Conservation (phyloP, 108 stramenopile species). For the Discostella pseudostelligera region DNA sequence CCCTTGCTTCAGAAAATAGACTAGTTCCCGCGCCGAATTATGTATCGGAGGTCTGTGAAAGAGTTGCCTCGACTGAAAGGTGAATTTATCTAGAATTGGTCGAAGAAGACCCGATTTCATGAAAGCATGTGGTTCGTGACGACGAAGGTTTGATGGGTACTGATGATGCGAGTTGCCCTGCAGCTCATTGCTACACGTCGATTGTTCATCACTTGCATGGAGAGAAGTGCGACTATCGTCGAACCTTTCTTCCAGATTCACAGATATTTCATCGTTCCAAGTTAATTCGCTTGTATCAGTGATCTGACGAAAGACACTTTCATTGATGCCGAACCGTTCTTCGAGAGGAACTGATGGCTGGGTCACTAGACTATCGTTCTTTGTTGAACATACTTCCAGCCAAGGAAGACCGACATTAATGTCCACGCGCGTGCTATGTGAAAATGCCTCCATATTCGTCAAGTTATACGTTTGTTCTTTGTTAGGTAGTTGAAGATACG, state of each 20-base stretch:
- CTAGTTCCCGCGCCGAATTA: slow-evolving; percentile 40
- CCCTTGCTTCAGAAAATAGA: slow-evolving; percentile 37
- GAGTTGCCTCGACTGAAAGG: slow-evolving; percentile 47
- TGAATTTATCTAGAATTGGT: slow-evolving; percentile 48
- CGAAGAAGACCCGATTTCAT: slow-evolving; percentile 25
- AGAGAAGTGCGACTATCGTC: background rate
- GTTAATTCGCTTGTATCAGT: background rate
- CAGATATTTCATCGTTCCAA: background rate
- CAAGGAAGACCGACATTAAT: slow-evolving; percentile 50
- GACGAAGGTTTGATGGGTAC: slow-evolving; percentile 37
- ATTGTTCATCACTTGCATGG: slow-evolving; percentile 4
- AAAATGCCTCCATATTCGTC: slow-evolving; percentile 42
- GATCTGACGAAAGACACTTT: background rate
- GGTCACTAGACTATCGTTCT: background rate
- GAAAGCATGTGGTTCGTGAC: slow-evolving; percentile 48
- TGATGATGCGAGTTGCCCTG: too few relatives aligned
- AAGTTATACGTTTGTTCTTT: slow-evolving; percentile 33
- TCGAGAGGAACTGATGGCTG: slow-evolving; percentile 7
- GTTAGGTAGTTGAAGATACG: background rate
- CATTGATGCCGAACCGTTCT: slow-evolving; percentile 26
- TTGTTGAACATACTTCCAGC: slow-evolving; percentile 45
- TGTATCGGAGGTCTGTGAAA: slow-evolving; percentile 50
- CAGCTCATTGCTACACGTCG: too few relatives aligned
- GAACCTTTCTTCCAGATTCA: background rate
- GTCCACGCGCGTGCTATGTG: slow-evolving; percentile 29